Evolutionary conservation across 257 asterid genomes (phyloP).

Genomic region (Solanum sejunctum): DNA sequence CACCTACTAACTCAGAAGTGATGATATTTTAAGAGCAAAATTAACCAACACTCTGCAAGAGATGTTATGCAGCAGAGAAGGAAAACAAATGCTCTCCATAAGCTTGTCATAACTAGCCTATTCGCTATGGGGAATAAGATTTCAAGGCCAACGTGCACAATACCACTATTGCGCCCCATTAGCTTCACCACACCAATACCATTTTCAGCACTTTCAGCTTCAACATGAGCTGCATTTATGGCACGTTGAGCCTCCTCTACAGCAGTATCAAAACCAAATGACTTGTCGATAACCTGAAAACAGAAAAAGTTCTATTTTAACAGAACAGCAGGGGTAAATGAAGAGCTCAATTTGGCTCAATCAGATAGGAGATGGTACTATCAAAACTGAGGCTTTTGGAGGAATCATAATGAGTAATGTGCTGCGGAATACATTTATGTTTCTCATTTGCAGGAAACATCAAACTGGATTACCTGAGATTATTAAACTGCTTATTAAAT

Average conservation of each 20-base stretch:
- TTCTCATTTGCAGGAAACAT: neutral
- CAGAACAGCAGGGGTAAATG: neutral
- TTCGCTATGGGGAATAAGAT: neutral
- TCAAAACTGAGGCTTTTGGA: neutral
- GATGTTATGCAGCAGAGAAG: neutral
- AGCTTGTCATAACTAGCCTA: neutral
- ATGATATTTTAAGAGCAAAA: neutral
- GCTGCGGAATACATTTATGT: neutral
- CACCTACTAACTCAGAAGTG: neutral
- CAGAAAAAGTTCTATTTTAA: neutral
- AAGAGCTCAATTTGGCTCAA: neutral
- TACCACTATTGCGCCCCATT: constrained; percentile 73
- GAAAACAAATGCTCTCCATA: neutral
- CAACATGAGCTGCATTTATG: constrained; percentile 72
- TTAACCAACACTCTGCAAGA: neutral
- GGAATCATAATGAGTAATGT: neutral
- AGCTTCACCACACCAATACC: constrained; percentile 67
- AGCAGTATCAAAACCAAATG: constrained; percentile 75
- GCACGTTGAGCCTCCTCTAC: constrained; percentile 87
- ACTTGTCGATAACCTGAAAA: constrained; percentile 58
- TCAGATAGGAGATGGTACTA: neutral
- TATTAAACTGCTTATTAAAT: neutral
- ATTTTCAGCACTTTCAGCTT: constrained; percentile 70
- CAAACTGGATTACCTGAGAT: neutral
- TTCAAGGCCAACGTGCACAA: neutral